Conservation (phyloP, 306 rosid species). For the Inga laurina region DNA sequence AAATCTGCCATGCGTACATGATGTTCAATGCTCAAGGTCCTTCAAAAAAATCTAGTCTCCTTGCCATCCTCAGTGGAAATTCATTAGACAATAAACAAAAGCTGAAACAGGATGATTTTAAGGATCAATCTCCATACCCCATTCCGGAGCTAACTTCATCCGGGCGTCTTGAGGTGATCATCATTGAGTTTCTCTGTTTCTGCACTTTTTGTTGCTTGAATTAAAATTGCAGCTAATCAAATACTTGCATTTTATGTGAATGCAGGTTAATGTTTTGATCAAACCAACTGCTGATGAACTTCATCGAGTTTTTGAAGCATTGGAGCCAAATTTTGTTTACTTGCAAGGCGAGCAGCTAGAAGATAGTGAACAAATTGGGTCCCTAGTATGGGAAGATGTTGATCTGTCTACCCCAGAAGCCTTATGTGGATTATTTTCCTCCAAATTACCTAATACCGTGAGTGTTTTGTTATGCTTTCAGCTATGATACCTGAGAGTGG, state of each 20-base stretch:
- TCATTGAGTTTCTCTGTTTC: conserved; percentile 1
- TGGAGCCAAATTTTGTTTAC: conserved; percentile 52
- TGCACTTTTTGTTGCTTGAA: neutral
- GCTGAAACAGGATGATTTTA: conserved; percentile 36
- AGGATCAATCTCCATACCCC: conserved; percentile 33
- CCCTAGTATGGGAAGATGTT: conserved; percentile 50
- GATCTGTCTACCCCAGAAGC: conserved; percentile 52
- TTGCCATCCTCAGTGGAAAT: conserved; percentile 51
- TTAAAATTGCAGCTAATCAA: neutral
- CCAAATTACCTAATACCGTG: conserved; percentile 51
- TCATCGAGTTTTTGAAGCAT: conserved; percentile 35
- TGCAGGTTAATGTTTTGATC: conserved; percentile 49
- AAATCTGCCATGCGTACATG: conserved; percentile 43
- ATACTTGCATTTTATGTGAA: conserved; percentile 15
- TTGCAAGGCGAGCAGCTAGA: conserved; percentile 43
- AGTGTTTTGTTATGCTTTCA: conserved; percentile 27
- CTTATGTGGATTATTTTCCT: conserved; percentile 45
- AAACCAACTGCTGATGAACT: conserved; percentile 47
- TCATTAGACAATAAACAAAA: conserved; percentile 41
- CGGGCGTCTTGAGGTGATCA: conserved; percentile 45
- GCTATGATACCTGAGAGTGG: neutral
- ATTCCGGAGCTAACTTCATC: conserved; percentile 50
- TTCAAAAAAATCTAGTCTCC: conserved; percentile 45
- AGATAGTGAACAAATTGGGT: conserved; percentile 48
- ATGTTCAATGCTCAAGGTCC: conserved; percentile 51